Conservation (phyloP, 2,329 filamentous ascomycete genomes). For the Phaeomoniella chlamydospora region DNA sequence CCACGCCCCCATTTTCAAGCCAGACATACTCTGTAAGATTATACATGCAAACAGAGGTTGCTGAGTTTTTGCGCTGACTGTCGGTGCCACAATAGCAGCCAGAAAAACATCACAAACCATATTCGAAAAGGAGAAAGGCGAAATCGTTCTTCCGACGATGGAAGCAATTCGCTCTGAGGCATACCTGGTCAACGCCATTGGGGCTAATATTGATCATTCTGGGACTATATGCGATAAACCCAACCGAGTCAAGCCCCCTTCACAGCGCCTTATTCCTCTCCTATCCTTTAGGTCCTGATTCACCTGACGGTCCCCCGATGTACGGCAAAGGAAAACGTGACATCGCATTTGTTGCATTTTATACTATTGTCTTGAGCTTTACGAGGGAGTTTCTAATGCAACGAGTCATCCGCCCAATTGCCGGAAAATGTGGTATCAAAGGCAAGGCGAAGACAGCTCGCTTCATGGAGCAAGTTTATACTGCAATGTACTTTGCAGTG, state of each 20-base stretch:
- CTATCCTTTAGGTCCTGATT: conserved; percentile 50
- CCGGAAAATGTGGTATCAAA: conserved; percentile 48
- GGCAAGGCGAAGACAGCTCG: conserved; percentile 61
- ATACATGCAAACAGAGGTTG: too few relatives aligned
- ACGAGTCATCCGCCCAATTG: conserved; percentile 59
- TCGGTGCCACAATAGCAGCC: conserved; percentile 3
- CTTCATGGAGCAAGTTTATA: conserved; percentile 89
- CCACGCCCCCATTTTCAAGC: too few relatives aligned
- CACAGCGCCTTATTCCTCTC: conserved; percentile 70
- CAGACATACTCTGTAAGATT: too few relatives aligned
- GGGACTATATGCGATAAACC: conserved; percentile 53
- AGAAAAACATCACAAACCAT: conserved; percentile 15
- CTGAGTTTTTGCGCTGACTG: too few relatives aligned
- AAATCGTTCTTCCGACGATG: conserved; percentile 27
- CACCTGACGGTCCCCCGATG: conserved; percentile 33
- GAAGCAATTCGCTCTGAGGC: conserved; percentile 18
- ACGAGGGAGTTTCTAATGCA: conserved; percentile 89
- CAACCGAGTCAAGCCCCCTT: conserved; percentile 58
- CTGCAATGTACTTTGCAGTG: conserved; percentile 67
- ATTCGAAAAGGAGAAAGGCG: conserved; percentile 27
- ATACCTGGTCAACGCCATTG: conserved; percentile 52
- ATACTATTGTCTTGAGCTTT: conserved; percentile 70
- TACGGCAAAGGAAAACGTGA: conserved; percentile 75
- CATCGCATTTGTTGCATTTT: conserved; percentile 68
- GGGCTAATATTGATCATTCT: conserved; percentile 47